Base-by-base conservation (phyloP, 2,329 filamentous ascomycete genomes). In the Xylaria arbuscula region DNA sequence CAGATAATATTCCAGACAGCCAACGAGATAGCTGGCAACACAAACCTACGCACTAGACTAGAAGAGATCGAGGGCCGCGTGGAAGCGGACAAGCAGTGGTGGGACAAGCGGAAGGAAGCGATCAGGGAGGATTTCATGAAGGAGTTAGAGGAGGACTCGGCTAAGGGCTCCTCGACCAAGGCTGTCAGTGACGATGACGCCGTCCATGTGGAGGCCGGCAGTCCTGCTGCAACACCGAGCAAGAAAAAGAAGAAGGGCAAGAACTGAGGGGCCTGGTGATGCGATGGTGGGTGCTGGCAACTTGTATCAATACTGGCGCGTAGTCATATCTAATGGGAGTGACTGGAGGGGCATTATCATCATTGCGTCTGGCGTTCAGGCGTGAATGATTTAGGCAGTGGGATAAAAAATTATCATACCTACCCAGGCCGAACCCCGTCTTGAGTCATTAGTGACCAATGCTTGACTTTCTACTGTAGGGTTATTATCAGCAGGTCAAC, bases 1-100 rank as follows among this genome's bases (percentile, higher is more conserved):
- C 91, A 96, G 78, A 89, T 88, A 65, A 98, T 99, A 80, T 99
- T 99, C 87, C 96, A 99, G 81, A 94, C 93, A 54, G 96, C 96
- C 64, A 97, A 97, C 81, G 96, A 99, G 81, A 98, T 99, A 81
- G 90, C 92, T 67, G 91, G 93, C 77, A 98, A 98, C 82, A 87
- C 88, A 50, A 83, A 90, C 55, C 87, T 97, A 76, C 92, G 93
- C 73, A 86, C 90, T 72, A 88, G 90, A 58, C 86, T 97, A 22
- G 87, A 90, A 55, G 95, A 94, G 70, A 89, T 97, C 67, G 90
- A 94, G 75, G 83, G 85, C 34, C 91, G 93, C 76, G 84, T 89
- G 1, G 85, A 87, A 10, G 84, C 89, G 48, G 96, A 98, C 82
- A 93, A 92, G 82, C 87, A 91, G 77, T 97, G 94, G 93, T 99